phyloP scores from a whole-genome alignment of 164 flowering plant species.

The Berberis thunbergii region DNA sequence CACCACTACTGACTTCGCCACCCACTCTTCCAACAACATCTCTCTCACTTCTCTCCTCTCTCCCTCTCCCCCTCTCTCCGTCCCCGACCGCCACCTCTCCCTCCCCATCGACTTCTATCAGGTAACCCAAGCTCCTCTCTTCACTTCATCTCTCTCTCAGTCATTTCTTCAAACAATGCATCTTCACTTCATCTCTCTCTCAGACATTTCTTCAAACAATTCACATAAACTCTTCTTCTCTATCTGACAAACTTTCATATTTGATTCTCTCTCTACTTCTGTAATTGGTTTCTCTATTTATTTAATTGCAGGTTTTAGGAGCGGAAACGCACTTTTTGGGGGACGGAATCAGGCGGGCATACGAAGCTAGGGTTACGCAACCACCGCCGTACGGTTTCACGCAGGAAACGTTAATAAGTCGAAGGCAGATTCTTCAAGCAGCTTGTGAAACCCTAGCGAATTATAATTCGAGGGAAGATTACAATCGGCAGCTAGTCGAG shows the following conservation, averaged over 20 bases:
- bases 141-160: too few relatives aligned
- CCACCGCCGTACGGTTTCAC: constrained; percentile 84
- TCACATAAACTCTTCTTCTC: too few relatives aligned
- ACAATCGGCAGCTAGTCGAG: constrained; percentile 64
- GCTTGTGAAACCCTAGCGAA: constrained; percentile 83
- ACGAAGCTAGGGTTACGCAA: constrained; percentile 72
- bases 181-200: too few relatives aligned
- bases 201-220: too few relatives aligned
- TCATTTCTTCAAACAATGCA: too few relatives aligned
- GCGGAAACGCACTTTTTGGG: constrained; percentile 82
- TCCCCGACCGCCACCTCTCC: constrained; percentile 52
- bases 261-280: too few relatives aligned
- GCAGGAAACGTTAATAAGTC: constrained; percentile 57
- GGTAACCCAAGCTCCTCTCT: background rate
- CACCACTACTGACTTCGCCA: constrained; percentile 15
- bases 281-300: too few relatives aligned
- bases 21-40: background rate
- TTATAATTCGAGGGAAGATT: constrained; percentile 54
- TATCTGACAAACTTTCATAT: too few relatives aligned
- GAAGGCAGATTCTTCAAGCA: constrained; percentile 81
- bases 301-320: constrained; percentile 28
- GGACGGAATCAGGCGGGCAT: constrained; percentile 78
- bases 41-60: constrained; percentile 12
- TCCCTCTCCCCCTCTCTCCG: constrained; percentile 22
- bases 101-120: constrained; percentile 78